phyloP scores from a whole-genome alignment of 1,284 basidiomycete genomes.

The Rhodotorula sp. region DNA sequence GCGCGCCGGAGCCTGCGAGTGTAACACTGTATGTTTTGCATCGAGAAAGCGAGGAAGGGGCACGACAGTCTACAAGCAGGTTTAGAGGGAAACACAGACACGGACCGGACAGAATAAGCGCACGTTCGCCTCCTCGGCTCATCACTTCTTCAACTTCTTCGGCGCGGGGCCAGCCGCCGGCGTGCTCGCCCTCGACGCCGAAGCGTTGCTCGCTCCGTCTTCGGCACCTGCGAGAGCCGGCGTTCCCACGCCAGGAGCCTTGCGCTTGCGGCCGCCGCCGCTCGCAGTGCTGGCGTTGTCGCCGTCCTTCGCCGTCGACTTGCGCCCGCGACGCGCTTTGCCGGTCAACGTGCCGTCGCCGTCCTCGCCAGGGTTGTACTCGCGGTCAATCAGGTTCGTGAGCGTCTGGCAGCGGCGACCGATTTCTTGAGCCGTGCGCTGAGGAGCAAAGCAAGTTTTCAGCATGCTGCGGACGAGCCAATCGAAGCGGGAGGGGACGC shows the following conservation, averaged over 20 bases:
- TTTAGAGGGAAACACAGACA: neutral
- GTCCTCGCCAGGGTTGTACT: constrained; percentile 51
- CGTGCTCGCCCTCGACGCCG: constrained; percentile 29
- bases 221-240: constrained; percentile 8
- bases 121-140: neutral
- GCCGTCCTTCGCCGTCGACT: constrained; percentile 13
- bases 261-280: constrained; percentile 19
- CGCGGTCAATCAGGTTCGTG: constrained; percentile 87
- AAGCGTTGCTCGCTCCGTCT: constrained; percentile 2
- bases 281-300: neutral
- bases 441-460: constrained; percentile 17
- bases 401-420: constrained; percentile 86
- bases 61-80: constrained; percentile 1
- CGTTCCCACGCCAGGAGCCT: constrained; percentile 3
- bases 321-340: constrained; percentile 4
- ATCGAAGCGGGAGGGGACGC: neutral
- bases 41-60: no score
- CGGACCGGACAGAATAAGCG: neutral
- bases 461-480: neutral
- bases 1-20: no score
- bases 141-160: constrained; percentile 33
- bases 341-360: constrained; percentile 10
- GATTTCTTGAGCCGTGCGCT: constrained; percentile 88
- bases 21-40: no score
- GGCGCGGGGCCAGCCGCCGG: constrained; percentile 25